phyloP scores from a whole-genome alignment of 352 stramenopile genomes.

The Pythium myriotylum region DNA sequence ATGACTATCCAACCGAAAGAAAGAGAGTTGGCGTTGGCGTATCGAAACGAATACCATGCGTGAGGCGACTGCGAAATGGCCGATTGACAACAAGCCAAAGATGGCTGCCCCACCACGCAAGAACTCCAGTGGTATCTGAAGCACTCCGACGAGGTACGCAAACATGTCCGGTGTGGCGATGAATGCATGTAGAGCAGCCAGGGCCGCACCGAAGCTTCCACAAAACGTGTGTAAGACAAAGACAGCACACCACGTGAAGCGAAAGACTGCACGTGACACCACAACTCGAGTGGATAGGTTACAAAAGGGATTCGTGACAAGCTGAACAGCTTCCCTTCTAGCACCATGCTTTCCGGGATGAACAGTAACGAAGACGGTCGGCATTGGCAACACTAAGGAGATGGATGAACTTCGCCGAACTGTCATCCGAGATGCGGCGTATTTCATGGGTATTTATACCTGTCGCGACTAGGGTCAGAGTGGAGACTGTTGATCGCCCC shows the following conservation, averaged over 20 bases:
- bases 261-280: background rate
- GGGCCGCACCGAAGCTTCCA: background rate
- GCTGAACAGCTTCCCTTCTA: too few species aligned
- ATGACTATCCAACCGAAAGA: background rate
- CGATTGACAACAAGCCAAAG: background rate
- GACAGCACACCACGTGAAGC: slow-evolving; percentile 4
- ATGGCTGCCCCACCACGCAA: background rate
- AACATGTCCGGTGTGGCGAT: slow-evolving; percentile 4
- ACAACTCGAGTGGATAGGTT: background rate
- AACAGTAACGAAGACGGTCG: too few species aligned
- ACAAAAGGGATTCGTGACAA: background rate
- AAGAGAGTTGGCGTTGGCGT: slow-evolving; percentile 11
- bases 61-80: background rate
- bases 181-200: slow-evolving; percentile 7
- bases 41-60: slow-evolving; percentile 3
- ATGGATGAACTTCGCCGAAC: too few species aligned
- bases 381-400: too few species aligned
- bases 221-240: slow-evolving; percentile 10
- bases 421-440: too few species aligned
- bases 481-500: too few species aligned
- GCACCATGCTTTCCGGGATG: too few species aligned
- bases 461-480: too few species aligned
- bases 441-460: too few species aligned
- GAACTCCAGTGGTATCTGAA: background rate
- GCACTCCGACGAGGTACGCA: background rate